phyloP scores from a whole-genome alignment of 257 asterid species.

The Coffea eugenioides region DNA sequence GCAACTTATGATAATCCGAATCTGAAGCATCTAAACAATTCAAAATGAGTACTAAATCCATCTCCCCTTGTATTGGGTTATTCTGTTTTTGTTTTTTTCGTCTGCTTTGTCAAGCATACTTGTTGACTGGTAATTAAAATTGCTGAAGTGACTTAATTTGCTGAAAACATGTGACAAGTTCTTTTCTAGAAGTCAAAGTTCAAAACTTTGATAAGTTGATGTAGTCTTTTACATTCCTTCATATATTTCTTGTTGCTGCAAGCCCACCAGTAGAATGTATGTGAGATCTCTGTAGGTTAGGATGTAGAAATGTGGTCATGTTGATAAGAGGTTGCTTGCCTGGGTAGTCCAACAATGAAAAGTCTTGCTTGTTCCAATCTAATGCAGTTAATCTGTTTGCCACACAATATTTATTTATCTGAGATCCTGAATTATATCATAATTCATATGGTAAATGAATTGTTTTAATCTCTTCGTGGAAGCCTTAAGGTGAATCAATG shows the following conservation, averaged over 20 bases:
- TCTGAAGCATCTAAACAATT: not conserved
- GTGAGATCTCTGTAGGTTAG: not conserved
- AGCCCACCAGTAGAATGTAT: not conserved
- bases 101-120: not conserved
- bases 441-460: not conserved
- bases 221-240: not conserved
- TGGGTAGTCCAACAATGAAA: not conserved
- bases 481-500: not conserved
- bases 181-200: not conserved
- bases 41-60: not conserved
- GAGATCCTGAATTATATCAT: not conserved
- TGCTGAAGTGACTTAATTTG: not conserved
- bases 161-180: not conserved
- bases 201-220: not conserved
- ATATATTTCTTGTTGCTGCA: not conserved
- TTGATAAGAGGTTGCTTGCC: not conserved
- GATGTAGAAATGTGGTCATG: not conserved
- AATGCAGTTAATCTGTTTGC: not conserved
- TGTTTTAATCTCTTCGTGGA: not conserved
- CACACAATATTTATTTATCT: too few relatives aligned
- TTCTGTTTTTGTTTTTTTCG: not conserved
- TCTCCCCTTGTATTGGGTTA: not conserved
- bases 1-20: not conserved
- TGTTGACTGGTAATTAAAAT: not conserved
- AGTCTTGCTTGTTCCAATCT: too few relatives aligned